phyloP scores from a whole-genome alignment of 1,284 basidiomycete species.

The Dichomitus squalens region DNA sequence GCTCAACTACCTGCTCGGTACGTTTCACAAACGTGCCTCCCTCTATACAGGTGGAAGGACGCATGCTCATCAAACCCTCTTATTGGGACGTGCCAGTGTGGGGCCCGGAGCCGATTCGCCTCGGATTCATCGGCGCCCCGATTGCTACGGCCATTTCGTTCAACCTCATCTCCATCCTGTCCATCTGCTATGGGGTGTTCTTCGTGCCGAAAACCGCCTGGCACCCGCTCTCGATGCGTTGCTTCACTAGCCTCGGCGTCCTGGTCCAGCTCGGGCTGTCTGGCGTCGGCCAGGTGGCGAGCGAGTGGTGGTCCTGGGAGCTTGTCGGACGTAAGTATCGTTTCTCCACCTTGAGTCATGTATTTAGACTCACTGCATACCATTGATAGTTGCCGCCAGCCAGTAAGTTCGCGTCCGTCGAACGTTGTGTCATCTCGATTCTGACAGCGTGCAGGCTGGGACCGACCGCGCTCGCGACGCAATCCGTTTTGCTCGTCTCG shows the following conservation, averaged over 20 bases:
- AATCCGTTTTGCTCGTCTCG: constrained; percentile 76
- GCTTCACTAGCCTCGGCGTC: constrained; percentile 74
- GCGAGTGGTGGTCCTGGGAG: constrained; percentile 95
- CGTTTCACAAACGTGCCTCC: constrained; percentile 8
- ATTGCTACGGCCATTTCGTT: constrained; percentile 88
- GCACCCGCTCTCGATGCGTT: constrained; percentile 73
- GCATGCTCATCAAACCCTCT: neutral
- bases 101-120: constrained; percentile 75
- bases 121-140: constrained; percentile 95
- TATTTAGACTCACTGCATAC: constrained; percentile 5
- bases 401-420: constrained; percentile 40
- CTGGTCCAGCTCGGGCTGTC: constrained; percentile 77
- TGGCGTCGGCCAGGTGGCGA: constrained; percentile 73
- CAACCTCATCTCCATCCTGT: constrained; percentile 78
- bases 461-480: constrained; percentile 65
- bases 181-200: constrained; percentile 73
- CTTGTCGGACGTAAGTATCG: constrained; percentile 55
- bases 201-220: constrained; percentile 82
- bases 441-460: constrained; percentile 44
- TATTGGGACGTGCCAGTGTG: constrained; percentile 54
- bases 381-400: constrained; percentile 55
- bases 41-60: too few relatives aligned
- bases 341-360: neutral
- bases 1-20: constrained; percentile 83
- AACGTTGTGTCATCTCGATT: neutral